These are phyloP conservation scores for Acacia concinna DNA, from an alignment of 331 rosid genomes.

Conservation along the genomic window DNA sequence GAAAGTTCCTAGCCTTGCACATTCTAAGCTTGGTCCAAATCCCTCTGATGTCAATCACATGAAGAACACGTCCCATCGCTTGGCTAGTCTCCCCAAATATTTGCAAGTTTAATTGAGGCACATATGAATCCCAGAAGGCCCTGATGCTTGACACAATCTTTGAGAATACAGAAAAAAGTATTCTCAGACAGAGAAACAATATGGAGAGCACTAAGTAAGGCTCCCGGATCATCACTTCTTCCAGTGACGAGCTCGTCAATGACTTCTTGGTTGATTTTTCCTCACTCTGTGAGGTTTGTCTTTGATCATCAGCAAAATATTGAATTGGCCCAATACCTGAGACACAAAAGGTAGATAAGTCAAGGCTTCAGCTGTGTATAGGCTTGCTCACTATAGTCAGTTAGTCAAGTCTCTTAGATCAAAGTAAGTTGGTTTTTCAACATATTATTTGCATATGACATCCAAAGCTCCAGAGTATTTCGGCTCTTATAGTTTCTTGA, in stretches of 20 bases:
- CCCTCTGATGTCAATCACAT: conserved; percentile 73
- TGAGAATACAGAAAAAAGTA: conserved; percentile 47
- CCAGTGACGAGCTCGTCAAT: conserved; percentile 35
- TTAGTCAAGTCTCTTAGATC: background rate
- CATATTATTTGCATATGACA: background rate
- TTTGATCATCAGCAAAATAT: conserved; percentile 34
- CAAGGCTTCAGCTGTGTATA: conserved; percentile 4
- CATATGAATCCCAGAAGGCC: conserved; percentile 53
- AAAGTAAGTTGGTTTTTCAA: background rate
- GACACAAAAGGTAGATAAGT: conserved; percentile 19
- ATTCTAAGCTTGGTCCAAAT: conserved; percentile 68
- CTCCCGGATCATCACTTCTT: conserved; percentile 48
- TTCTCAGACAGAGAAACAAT: conserved; percentile 63
- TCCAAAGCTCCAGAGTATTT: background rate
- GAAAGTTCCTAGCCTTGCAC: conserved; percentile 66
- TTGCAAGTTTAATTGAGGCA: conserved; percentile 73
- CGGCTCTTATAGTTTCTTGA: background rate
- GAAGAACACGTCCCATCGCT: conserved; percentile 58
- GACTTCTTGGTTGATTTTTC: conserved; percentile 34
- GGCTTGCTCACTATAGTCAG: background rate
- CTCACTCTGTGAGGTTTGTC: conserved; percentile 22
- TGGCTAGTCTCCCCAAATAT: conserved; percentile 80
- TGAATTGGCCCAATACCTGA: conserved; percentile 58
- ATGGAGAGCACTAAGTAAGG: conserved; percentile 59
- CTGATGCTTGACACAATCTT: conserved; percentile 43